These are phyloP conservation scores for Panaeolus cyanescens DNA, from an alignment of 768 basidiomycete species.

Conservation along the genomic window DNA sequence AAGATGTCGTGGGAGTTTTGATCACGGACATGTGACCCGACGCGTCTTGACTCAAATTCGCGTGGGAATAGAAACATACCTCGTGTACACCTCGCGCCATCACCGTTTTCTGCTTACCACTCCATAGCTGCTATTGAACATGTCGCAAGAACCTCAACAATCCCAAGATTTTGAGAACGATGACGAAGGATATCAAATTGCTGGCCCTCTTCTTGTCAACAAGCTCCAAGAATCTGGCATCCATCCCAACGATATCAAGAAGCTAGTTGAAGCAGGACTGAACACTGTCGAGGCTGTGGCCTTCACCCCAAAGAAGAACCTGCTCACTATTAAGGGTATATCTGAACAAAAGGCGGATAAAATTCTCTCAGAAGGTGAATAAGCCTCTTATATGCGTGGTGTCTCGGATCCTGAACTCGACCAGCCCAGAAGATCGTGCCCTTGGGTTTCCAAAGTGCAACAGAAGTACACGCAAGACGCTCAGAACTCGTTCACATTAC, in stretches of 20 bases:
- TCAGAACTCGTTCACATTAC: constrained; percentile 96
- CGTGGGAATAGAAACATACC: constrained; percentile 23
- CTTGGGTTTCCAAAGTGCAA: constrained; percentile 96
- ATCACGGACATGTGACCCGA: constrained; percentile 30
- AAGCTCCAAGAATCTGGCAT: constrained; percentile 92
- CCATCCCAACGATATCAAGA: constrained; percentile 89
- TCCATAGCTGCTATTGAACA: constrained; percentile 17
- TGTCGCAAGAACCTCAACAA: constrained; percentile 58
- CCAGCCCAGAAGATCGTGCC: constrained; percentile 95
- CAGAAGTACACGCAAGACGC: constrained; percentile 93
- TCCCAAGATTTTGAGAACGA: constrained; percentile 52
- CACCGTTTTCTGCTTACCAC: neutral
- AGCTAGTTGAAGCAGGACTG: constrained; percentile 87
- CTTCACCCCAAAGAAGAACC: constrained; percentile 92
- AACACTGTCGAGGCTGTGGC: constrained; percentile 96
- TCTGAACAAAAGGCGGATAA: constrained; percentile 98
- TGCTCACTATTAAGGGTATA: constrained; percentile 93
- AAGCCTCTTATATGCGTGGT: neutral
- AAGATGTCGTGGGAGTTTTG: neutral
- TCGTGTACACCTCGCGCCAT: constrained; percentile 7
- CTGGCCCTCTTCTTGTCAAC: constrained; percentile 81
- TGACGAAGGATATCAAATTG: constrained; percentile 56
- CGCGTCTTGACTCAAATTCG: constrained; percentile 27
- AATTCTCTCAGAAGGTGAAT: constrained; percentile 85
- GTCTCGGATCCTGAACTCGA: neutral